These are phyloP conservation scores for Picea glauca DNA, from an alignment of 75 land plant species.

Conservation along the genomic window DNA sequence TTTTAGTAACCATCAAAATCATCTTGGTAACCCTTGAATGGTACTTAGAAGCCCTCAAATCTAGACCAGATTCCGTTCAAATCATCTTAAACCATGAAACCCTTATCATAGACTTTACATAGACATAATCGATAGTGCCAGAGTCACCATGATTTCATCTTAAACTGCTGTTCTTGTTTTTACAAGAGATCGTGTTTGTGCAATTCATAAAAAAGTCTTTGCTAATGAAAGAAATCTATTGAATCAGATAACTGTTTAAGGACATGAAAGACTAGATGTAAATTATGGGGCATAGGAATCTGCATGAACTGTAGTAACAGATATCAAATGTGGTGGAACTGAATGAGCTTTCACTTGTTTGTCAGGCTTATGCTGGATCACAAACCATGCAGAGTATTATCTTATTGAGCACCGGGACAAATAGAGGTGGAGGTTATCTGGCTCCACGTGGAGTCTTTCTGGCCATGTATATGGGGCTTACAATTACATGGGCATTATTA, in stretches of 20 bases:
- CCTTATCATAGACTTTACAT: too few relatives aligned
- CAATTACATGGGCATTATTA: conserved; percentile 78
- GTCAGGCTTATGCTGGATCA: conserved; percentile 90
- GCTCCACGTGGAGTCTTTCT: conserved; percentile 81
- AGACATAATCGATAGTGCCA: too few relatives aligned
- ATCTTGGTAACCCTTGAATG: too few relatives aligned
- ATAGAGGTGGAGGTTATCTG: conserved; percentile 77
- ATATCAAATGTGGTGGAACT: neutral
- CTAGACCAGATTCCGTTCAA: too few relatives aligned
- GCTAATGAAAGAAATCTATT: too few relatives aligned
- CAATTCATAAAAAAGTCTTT: too few relatives aligned
- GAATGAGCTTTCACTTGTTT: neutral
- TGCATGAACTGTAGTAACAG: neutral
- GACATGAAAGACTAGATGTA: neutral
- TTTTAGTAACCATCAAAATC: too few relatives aligned
- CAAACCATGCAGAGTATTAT: conserved; percentile 81
- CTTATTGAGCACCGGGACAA: conserved; percentile 75
- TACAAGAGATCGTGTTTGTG: too few relatives aligned
- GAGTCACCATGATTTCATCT: too few relatives aligned
- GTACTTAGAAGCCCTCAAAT: too few relatives aligned
- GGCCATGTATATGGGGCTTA: conserved; percentile 71
- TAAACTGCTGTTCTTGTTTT: too few relatives aligned
- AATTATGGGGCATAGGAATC: neutral
- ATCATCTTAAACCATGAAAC: too few relatives aligned
- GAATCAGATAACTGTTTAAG: neutral